Evolutionary conservation across 108 stramenopile genomes (phyloP), one percentile per base, ranked within the genome.

Genomic region (Epipyxis sp.): DNA sequence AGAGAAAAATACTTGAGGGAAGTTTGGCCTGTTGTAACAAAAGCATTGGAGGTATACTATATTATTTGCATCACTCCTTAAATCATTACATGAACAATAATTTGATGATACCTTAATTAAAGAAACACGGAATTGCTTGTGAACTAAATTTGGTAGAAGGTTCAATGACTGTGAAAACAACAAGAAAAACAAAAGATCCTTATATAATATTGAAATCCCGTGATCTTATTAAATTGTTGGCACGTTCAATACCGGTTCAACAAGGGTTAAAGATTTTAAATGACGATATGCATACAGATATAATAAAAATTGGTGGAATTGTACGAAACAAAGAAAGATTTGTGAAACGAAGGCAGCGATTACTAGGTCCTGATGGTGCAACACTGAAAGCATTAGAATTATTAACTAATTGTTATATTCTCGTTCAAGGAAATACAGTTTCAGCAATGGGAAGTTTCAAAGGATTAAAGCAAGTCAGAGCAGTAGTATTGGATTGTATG

Each of bases 281-380:
- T 16, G 98, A 99, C 79, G 97, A 94, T 68, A 88, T 91, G 69
- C 89, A 95, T 30, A 91, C 92, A 71, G 98, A 99, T 80, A 94
- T 99, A 76, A 92, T 99, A 79, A 99, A 99, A 89, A 97, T 99
- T 82, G 98, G 98, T 40, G 95, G 94, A 43, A 76, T 99, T 59
- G 97, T 98, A 16, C 89, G 96, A 39, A 98, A 98, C 83, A 97
- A 97, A 86, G 98, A 99, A 83, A 91, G 97, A 1, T 99, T 99
- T 84, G 95, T 99, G 67, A 98, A 98, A 61, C 90, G 98, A 30
- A 85, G 98, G 44, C 94, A 96, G 79, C 84, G 98, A 40, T 82
- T 99, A 57, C 84, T 99, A 2, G 98, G 98, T 27, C 96, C 96
- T 16, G 96, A 97, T 77, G 98, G 98, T 20, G 91, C 94, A 0